Evolutionary conservation across 495 filamentous ascomycete species (phyloP), one percentile per base, ranked within the genome.

Genomic region (Rusavskia elegans): DNA sequence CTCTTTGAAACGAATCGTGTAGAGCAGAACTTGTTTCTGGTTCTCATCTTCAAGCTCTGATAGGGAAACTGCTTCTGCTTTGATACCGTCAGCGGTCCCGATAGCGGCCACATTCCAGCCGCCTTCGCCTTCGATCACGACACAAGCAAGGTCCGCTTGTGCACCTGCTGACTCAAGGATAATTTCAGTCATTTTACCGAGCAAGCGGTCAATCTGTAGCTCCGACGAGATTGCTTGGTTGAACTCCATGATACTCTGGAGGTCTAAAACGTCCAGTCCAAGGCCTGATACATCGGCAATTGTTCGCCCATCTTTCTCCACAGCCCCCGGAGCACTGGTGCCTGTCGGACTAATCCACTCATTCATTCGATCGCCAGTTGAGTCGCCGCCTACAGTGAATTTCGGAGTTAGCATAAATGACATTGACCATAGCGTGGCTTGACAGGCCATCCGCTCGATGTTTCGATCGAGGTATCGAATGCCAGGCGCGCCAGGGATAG

Each of bases 151-250:
- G 35, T 85, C 83, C 7, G 87, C 87, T 1, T 78, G 73, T 10
- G 82, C 82, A 52, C 85, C 86, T 61, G 85, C 89, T 5, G 84
- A 88, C 57, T 90, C 84, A 19, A 95, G 62, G 44, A 94, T 90
- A 54, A 94, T 88, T 61, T 90, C 82, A 49, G 85, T 85, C 85
- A 95, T 93, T 52, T 87, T 92, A 50, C 81, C 80, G 39, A 95
- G 68, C 8, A 95, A 78, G 48, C 81, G 80, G 53, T 95, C 87
- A 20, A 95, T 81, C 53, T 86, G 78, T 30, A 95, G 71, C 51
- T 93, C 86, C 27, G 87, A 93, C 13, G 88, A 93, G 60, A 95
- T 86, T 41, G 93, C 80, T 68, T 94, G 89, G 41, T 83, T 90
- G 16, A 84, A 89, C 59, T 88, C 81, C 10, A 95, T 73, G 49